phyloP scores from a whole-genome alignment of 768 basidiomycete genomes.

The Russula virescens region DNA sequence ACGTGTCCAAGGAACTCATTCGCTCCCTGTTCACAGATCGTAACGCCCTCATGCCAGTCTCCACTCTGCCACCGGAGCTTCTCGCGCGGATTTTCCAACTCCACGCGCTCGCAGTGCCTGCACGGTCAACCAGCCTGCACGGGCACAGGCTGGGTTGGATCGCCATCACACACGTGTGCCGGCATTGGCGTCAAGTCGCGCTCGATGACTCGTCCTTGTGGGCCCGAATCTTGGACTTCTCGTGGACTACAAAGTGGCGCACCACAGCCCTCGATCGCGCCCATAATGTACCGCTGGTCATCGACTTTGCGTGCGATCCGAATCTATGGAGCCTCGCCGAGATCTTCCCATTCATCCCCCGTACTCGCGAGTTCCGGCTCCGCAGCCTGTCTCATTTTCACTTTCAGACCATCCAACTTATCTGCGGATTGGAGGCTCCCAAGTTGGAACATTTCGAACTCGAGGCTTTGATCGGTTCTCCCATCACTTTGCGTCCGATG shows the following conservation, averaged over 20 bases:
- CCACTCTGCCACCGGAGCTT: too few relatives aligned
- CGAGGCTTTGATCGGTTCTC: neutral
- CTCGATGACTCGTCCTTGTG: too few relatives aligned
- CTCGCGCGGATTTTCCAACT: too few relatives aligned
- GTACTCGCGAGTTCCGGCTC: constrained; percentile 11
- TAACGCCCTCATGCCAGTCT: too few relatives aligned
- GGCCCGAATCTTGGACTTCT: too few relatives aligned
- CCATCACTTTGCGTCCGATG: neutral
- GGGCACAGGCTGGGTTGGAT: too few relatives aligned
- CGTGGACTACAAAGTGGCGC: neutral
- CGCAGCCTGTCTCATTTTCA: neutral
- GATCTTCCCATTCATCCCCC: neutral
- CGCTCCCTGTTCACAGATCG: too few relatives aligned
- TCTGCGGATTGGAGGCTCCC: constrained; percentile 1
- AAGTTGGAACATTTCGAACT: constrained; percentile 11
- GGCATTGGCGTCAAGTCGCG: too few relatives aligned
- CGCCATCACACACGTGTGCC: too few relatives aligned
- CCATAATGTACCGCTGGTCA: neutral
- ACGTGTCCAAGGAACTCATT: too few relatives aligned
- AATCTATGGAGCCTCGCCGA: neutral
- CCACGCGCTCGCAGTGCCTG: too few relatives aligned
- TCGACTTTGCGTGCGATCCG: neutral
- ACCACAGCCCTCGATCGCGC: neutral
- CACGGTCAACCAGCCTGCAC: too few relatives aligned
- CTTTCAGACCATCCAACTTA: neutral